Evolutionary conservation across 2,329 filamentous ascomycete species (phyloP).

Genomic region (Alternaria tenuissima): DNA sequence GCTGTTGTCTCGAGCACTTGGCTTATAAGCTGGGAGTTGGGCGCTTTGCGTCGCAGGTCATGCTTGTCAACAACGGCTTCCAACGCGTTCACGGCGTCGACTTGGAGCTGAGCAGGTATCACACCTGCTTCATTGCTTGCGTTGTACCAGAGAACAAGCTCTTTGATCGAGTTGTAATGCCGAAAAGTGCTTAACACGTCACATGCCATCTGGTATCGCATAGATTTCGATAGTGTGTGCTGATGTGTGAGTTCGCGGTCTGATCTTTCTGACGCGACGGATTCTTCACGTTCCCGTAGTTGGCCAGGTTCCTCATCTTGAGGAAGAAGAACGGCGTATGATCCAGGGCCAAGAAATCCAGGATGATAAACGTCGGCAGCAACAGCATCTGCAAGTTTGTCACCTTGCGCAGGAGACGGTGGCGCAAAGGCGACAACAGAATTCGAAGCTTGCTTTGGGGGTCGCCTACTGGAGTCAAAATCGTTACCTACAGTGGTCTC

Average conservation of each 20-base stretch:
- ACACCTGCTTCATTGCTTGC: conserved; percentile 44
- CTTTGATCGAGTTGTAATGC: conserved; percentile 35
- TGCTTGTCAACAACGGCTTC: conserved; percentile 43
- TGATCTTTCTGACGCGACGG: conserved; percentile 35
- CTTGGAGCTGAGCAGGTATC: conserved; percentile 47
- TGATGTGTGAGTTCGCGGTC: conserved; percentile 42
- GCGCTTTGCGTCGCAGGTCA: conserved; percentile 33
- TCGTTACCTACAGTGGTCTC: not conserved
- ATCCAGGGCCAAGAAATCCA: conserved; percentile 46
- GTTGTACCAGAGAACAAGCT: conserved; percentile 36
- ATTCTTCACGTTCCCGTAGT: conserved; percentile 29
- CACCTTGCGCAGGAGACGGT: conserved; percentile 24
- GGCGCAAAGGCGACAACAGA: conserved; percentile 19
- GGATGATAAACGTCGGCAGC: conserved; percentile 41
- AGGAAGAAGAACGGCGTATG: conserved; percentile 42
- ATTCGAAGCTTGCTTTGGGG: conserved; percentile 18
- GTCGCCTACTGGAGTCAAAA: conserved; percentile 26
- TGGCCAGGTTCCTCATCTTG: conserved; percentile 34
- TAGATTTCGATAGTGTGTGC: conserved; percentile 41
- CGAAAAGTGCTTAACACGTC: conserved; percentile 40
- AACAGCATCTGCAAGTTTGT: conserved; percentile 45
- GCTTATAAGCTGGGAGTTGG: conserved; percentile 35
- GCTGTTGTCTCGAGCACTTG: conserved; percentile 40
- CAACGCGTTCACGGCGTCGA: conserved; percentile 44
- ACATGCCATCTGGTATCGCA: conserved; percentile 41